Conservation (phyloP, 202 grass and related monocot genomes). For the Musa balbisiana region DNA sequence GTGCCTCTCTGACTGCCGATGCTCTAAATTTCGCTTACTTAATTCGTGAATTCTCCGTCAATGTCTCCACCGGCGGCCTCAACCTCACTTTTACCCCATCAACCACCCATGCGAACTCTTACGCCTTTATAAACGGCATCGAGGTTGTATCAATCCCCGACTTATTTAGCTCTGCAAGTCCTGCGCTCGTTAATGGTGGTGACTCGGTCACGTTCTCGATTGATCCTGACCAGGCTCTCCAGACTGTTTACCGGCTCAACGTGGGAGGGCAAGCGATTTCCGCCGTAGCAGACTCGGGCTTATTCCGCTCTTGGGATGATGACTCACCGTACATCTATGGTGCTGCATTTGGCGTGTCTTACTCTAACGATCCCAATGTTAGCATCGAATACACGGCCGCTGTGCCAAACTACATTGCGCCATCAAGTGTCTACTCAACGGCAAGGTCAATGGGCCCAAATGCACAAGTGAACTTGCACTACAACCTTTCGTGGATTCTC, state of each 20-base stretch:
- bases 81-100: slow-evolving; percentile 58
- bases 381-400: slow-evolving; percentile 31
- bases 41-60: slow-evolving; percentile 48
- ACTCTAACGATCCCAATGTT: slow-evolving; percentile 38
- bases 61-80: slow-evolving; percentile 27
- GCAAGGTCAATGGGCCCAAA: slow-evolving; percentile 60
- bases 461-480: slow-evolving; percentile 43
- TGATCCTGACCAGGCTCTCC: slow-evolving; percentile 33
- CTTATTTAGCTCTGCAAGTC: slow-evolving; percentile 8
- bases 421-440: slow-evolving; percentile 41
- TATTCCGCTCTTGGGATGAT: slow-evolving; percentile 44
- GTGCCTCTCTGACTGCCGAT: slow-evolving; percentile 37
- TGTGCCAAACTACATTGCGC: slow-evolving; percentile 36
- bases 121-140: slow-evolving; percentile 83
- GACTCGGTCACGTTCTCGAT: slow-evolving; percentile 1
- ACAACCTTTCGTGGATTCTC: slow-evolving; percentile 70
- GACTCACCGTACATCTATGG: slow-evolving; percentile 40
- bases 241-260: slow-evolving; percentile 76
- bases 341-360: slow-evolving; percentile 38
- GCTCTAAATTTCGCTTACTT: slow-evolving; percentile 29
- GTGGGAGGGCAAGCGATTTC: slow-evolving; percentile 38
- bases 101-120: slow-evolving; percentile 13
- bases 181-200: slow-evolving; percentile 27
- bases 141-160: slow-evolving; percentile 45
- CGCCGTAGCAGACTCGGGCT: slow-evolving; percentile 23